A percentile compares a stretch with the other conserved stretches of the same genome.
Evolutionary conservation across 495 filamentous ascomycete genomes (phyloP).

Genomic region (Penicillium chermesinum): DNA sequence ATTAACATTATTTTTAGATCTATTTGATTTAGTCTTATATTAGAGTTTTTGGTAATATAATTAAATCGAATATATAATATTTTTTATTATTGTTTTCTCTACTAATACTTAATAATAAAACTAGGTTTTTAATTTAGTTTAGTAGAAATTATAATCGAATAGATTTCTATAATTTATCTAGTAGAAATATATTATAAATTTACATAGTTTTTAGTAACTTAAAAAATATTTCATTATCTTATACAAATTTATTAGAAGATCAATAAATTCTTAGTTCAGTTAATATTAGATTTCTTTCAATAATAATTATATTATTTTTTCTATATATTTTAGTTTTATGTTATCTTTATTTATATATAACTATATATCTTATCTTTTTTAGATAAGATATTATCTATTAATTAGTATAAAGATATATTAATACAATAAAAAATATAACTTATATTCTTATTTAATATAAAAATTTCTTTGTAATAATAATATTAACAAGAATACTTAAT

Average conservation of each 20-base stretch:
- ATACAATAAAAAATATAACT: not conserved
- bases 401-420: not conserved
- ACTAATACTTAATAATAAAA: not conserved
- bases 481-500: not conserved
- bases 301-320: too few species aligned
- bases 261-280: too few species aligned
- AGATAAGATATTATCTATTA: not conserved
- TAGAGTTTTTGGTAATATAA: not conserved
- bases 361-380: not conserved
- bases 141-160: not conserved
- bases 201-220: not conserved
- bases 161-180: not conserved
- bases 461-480: not conserved
- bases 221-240: not conserved
- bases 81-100: not conserved
- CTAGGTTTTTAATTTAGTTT: not conserved
- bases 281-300: not conserved
- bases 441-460: not conserved
- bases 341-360: too few species aligned
- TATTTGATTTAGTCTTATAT: too few species aligned
- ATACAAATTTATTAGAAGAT: not conserved
- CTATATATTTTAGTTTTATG: too few species aligned
- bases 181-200: not conserved
- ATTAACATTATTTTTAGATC: too few species aligned
- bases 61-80: too few species aligned